Evolutionary conservation across 2,329 filamentous ascomycete genomes (phyloP).

Genomic region (Pestalotiopsis fici): DNA sequence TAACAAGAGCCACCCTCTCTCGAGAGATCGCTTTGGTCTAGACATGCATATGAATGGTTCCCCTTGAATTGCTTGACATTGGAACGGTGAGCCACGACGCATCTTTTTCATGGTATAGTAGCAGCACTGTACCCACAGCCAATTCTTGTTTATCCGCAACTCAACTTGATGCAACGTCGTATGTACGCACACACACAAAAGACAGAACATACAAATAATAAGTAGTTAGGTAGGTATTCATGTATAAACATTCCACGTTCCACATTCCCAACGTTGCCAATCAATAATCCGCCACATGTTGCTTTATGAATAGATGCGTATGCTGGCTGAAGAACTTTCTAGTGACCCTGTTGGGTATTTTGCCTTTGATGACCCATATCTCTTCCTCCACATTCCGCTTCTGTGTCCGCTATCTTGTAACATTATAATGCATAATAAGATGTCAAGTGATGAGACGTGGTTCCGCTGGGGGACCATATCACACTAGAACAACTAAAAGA

Average conservation of each 20-base stretch:
- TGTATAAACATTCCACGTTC: not conserved
- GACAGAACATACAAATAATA: not conserved
- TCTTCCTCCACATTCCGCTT: not conserved
- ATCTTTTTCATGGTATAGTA: no score
- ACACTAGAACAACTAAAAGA: not conserved
- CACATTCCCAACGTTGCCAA: not conserved
- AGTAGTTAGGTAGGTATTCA: not conserved
- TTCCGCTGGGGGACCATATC: not conserved
- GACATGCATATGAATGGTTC: no score
- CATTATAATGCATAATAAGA: slow-evolving; percentile 2
- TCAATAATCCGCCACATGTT: not conserved
- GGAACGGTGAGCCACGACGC: no score
- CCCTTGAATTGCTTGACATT: no score
- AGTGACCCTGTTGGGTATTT: not conserved
- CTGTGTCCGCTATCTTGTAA: not conserved
- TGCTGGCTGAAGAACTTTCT: not conserved
- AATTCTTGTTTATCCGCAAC: not conserved
- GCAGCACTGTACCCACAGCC: no score
- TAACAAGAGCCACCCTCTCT: no score
- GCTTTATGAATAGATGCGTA: not conserved
- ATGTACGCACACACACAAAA: not conserved
- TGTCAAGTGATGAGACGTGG: not conserved
- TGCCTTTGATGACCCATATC: not conserved
- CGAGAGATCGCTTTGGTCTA: no score
- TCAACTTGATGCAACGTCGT: not conserved